Conservation (phyloP, 805 yeast species). For the Priceomyces haplophilus region DNA sequence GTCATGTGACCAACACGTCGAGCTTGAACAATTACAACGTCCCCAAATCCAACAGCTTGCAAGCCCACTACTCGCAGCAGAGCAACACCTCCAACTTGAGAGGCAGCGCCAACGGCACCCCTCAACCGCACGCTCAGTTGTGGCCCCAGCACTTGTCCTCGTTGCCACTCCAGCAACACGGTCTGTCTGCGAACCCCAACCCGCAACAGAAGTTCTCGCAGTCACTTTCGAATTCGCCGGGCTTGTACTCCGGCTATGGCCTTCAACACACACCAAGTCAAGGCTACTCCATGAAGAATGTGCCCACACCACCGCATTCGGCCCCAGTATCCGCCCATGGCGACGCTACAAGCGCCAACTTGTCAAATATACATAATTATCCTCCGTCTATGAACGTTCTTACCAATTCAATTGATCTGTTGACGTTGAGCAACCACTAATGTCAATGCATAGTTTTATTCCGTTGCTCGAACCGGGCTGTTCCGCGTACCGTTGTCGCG, state of each 20-base stretch:
- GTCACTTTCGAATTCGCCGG: constrained; percentile 22
- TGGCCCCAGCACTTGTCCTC: constrained; percentile 23
- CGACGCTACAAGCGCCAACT: constrained; percentile 8
- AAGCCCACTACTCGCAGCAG: constrained; percentile 9
- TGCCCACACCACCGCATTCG: constrained; percentile 13
- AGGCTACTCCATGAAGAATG: constrained; percentile 10
- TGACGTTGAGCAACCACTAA: constrained; percentile 26
- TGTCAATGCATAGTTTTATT: neutral
- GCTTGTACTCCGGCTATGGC: constrained; percentile 17
- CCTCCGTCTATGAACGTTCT: constrained; percentile 17
- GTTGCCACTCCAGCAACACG: constrained; percentile 17
- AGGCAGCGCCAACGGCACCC: constrained; percentile 17
- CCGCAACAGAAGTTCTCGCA: constrained; percentile 15
- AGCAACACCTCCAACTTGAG: constrained; percentile 3
- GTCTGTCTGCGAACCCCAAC: neutral
- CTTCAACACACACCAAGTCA: constrained; percentile 11
- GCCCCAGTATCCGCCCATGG: constrained; percentile 14
- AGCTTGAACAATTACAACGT: constrained; percentile 2
- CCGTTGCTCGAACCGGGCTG: neutral
- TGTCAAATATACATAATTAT: constrained; percentile 8
- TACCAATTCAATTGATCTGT: constrained; percentile 32
- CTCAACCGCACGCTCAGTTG: constrained; percentile 13
- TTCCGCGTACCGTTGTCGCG: neutral
- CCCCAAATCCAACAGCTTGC: constrained; percentile 7
- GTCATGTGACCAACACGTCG: constrained; percentile 4